Percentiles rank a stretch among this genome's conserved stretches.
These are phyloP conservation scores for Lanmaoa pseudosensibilis DNA, from an alignment of 768 basidiomycete genomes.

Conservation along the genomic window DNA sequence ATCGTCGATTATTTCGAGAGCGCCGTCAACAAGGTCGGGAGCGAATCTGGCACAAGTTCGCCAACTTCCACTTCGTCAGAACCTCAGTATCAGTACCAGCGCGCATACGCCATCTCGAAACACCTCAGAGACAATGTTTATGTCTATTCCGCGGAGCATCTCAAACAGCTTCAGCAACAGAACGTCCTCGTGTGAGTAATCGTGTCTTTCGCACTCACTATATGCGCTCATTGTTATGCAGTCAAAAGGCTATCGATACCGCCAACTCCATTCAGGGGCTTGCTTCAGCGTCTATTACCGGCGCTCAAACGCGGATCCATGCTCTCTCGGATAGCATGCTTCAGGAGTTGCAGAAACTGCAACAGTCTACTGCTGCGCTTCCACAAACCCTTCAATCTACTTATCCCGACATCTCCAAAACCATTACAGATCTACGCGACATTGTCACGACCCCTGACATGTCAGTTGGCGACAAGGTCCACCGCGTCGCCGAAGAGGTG, in stretches of 20 bases:
- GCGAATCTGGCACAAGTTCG: constrained; percentile 47
- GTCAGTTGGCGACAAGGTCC: constrained; percentile 62
- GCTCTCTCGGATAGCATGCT: constrained; percentile 66
- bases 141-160: constrained; percentile 67
- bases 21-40: constrained; percentile 49
- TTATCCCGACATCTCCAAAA: constrained; percentile 52
- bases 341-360: constrained; percentile 62
- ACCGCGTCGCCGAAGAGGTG: constrained; percentile 56
- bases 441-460: constrained; percentile 56
- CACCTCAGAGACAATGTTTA: constrained; percentile 62
- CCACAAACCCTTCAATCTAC: constrained; percentile 61
- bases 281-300: constrained; percentile 54
- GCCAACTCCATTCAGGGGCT: constrained; percentile 61
- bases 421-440: constrained; percentile 51
- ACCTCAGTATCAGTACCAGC: constrained; percentile 76
- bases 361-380: constrained; percentile 56
- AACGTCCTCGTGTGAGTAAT: constrained; percentile 58
- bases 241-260: constrained; percentile 69
- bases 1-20: constrained; percentile 70
- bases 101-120: constrained; percentile 63
- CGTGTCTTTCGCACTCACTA: not conserved
- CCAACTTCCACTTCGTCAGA: constrained; percentile 50
- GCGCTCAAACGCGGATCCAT: constrained; percentile 58
- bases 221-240: constrained; percentile 26
- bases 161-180: constrained; percentile 69